These are phyloP conservation scores for Jatropha multifida DNA, from an alignment of 441 rosid species.

Conservation along the genomic window DNA sequence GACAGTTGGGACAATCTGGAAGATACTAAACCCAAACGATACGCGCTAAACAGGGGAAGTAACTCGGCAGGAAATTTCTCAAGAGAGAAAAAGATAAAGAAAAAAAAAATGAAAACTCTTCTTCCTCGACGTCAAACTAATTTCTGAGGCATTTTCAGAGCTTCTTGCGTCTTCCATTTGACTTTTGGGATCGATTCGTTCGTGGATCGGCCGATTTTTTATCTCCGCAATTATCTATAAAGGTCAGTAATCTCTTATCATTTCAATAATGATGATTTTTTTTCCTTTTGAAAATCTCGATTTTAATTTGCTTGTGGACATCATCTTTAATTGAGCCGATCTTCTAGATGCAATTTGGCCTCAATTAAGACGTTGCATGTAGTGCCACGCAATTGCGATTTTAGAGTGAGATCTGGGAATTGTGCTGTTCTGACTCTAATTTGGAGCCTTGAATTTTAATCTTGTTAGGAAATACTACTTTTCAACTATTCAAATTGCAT, in stretches of 20 bases:
- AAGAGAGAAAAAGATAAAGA: no score
- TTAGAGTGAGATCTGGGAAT: constrained; percentile 23
- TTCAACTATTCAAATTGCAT: neutral
- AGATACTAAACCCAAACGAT: neutral
- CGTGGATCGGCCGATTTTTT: constrained; percentile 17
- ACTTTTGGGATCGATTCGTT: constrained; percentile 20
- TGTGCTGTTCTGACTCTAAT: constrained; percentile 10
- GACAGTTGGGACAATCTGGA: constrained; percentile 8
- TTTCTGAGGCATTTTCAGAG: neutral
- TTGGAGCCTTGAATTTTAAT: constrained; percentile 7
- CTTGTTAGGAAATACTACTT: neutral
- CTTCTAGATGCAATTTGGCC: neutral
- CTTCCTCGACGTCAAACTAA: neutral
- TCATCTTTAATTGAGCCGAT: neutral
- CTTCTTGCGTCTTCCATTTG: constrained; percentile 2
- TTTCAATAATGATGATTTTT: neutral
- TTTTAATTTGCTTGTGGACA: neutral
- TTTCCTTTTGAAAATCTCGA: neutral
- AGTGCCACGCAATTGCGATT: neutral
- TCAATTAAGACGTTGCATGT: neutral
- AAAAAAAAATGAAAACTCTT: neutral
- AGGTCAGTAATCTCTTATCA: constrained; percentile 17
- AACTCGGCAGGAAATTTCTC: neutral
- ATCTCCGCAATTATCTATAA: neutral
- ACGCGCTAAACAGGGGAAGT: constrained; percentile 10